phyloP scores from a whole-genome alignment of 768 basidiomycete genomes.

The Coprinellus aureogranulatus region DNA sequence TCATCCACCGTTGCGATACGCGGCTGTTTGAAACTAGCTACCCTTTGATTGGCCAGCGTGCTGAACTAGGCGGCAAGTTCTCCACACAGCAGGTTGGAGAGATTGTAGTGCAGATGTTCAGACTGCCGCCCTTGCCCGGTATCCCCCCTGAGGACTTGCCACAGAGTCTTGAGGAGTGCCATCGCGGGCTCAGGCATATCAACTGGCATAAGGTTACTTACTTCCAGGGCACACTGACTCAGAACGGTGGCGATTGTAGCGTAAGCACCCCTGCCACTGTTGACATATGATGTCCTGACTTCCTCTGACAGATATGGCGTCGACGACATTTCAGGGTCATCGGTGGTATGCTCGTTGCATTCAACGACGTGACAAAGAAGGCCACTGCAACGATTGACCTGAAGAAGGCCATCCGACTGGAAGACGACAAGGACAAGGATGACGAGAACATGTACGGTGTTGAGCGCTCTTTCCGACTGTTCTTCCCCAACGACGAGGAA shows the following conservation, averaged over 20 bases:
- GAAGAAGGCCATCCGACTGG: conserved; percentile 73
- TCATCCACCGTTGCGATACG: conserved; percentile 80
- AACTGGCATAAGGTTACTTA: conserved; percentile 95
- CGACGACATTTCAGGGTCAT: conserved; percentile 81
- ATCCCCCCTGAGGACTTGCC: conserved; percentile 75
- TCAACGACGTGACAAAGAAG: conserved; percentile 90
- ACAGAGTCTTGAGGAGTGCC: conserved; percentile 89
- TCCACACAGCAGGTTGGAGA: conserved; percentile 78
- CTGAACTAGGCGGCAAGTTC: conserved; percentile 54
- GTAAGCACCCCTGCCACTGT: conserved; percentile 46
- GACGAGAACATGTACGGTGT: conserved; percentile 59
- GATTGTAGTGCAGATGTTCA: conserved; percentile 85
- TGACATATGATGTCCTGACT: neutral
- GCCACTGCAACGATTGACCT: conserved; percentile 89
- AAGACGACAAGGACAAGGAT: conserved; percentile 69
- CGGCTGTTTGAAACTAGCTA: conserved; percentile 80
- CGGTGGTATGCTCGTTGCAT: conserved; percentile 83
- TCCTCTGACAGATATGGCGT: conserved; percentile 63
- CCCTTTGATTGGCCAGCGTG: conserved; percentile 75
- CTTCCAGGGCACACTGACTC: conserved; percentile 89
- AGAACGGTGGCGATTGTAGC: conserved; percentile 88
- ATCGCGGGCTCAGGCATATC: conserved; percentile 82
- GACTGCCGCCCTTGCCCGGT: conserved; percentile 86
- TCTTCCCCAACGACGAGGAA: conserved; percentile 73
- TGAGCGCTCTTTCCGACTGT: conserved; percentile 80